Base-by-base conservation (phyloP, 2,329 filamentous ascomycete species). In the Trichoderma lentiforme region DNA sequence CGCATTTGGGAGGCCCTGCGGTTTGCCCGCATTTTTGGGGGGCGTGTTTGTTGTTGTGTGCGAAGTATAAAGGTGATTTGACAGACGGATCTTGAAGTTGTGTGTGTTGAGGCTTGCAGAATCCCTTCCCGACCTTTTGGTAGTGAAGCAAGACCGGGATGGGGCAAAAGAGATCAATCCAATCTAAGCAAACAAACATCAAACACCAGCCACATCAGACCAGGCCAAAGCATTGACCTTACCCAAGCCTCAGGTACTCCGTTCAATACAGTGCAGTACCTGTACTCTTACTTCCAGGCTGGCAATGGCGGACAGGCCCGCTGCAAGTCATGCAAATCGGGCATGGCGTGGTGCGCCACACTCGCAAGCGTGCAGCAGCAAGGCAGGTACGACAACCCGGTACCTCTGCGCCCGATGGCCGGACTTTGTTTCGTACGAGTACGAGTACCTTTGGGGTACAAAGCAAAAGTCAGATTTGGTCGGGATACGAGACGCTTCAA, bases 321-420 rank as follows among this genome's bases (percentile, higher is more conserved):
- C 76, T 78, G 78, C 77, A 77, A 73, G 74, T 71, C 73, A 74
- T 74, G 71, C 76, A 62, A 77, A 78, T 76, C 73, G 65, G 78
- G 77, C 73, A 74, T 76, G 73, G 77, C 74, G 75, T 58, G 24
- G 51, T 61, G 58, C 65, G 60, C 67, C 73, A 56, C 63, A 39
- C 28, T 51, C 62, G 26, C 56, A 43, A 24, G 62, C 61, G 51
- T 65, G 69, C 69, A 53, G 70, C 56, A 61, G 63, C 43, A 60
- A 71, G 70, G 70, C 70, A 71, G 70, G 70, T 72, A 72, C 70
- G 56, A 32, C 26, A 21, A 32, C 26, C 47, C 18, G 26, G 65
- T 60, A 68, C 53, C 26, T 60, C 26, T 65, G 26, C 24, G 53
- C 64, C 34, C 51, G 34, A 57, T 53, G 47, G 14, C 28, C 47